Base-by-base conservation (phyloP, 306 rosid genomes). In the Mucuna pruriens region DNA sequence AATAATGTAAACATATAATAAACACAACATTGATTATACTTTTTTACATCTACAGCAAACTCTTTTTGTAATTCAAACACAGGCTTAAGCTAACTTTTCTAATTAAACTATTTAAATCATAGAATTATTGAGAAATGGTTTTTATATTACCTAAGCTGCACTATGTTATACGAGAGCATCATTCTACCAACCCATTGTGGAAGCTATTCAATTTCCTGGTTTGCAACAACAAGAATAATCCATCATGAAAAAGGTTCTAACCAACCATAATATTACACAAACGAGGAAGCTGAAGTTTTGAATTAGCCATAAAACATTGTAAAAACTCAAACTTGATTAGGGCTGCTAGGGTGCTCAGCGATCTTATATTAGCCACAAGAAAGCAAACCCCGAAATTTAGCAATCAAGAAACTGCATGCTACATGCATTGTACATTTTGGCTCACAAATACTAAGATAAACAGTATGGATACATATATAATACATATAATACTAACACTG, bases 351-450 rank as follows among this genome's bases (percentile, higher is more conserved):
- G 55, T 45, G 48, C 57, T 33, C 42, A 45, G 26, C 19, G 25
- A 57, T 31, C 71, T 63, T 16, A n/a, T 13, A 31, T 55, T 48
- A 36, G 39, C 49, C 60, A 54, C 10, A 15, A 29, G 10, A 66
- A 58, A 77, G 74, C 67, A 85, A 62, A n/a, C 78, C 55, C 12
- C 23, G 8, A 67, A 75, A 75, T 65, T 60, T 29, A 77, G 39
- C 78, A 74, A 78, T 68, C 6, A 72, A 44, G 44, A 12, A 60
- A 60, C 39, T 38, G 61, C 66, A 74, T 60, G 78, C 60, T 45
- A 62, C 66, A 71, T 15, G 70, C 12, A 62, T 57, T 52, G 36
- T 57, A 65, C 71, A 77, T 16, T 67, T 46, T 80, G 60, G 73
- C 74, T 74, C 58, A 79, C 17, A 49, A 74, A 33, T 54, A 36